Evolutionary conservation across 148 eudicot genomes (phyloP), one percentile per base, ranked within the genome.

Genomic region (Bassia scoparia): DNA sequence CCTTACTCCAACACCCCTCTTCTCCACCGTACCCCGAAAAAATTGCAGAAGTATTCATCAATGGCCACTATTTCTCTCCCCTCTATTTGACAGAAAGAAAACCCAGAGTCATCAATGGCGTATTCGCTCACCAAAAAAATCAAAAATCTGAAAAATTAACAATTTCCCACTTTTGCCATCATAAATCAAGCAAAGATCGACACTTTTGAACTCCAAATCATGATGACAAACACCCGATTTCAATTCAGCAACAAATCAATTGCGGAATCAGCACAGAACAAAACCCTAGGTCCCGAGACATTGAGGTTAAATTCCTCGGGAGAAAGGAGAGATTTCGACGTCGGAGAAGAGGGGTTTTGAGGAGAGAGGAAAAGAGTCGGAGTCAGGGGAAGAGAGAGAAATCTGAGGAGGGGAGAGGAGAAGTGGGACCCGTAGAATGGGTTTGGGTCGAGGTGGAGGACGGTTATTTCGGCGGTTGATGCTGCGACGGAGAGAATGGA

Each of bases 381-480:
- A 75, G 38, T 59, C 74, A n/a, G n/a, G n/a, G n/a, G n/a, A n/a
- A n/a, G n/a, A n/a, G n/a, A n/a, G n/a, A n/a, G n/a, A 82, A 13
- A 56, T 66, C 31, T 18, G 70, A 0, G 79, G 70, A 68, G 55
- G 88, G 74, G 49, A 74, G 81, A 33, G 63, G 98, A 69, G 83
- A 81, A 89, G 76, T 83, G 91, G 69, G 81, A 67, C 72, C 98
- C 98, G 76, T 94, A 94, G 80, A 82, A 89, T 67, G 96, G 81
- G 83, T 87, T 91, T 16, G 96, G 89, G 75, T 94, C 98, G 69
- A 94, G 87, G 74, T 91, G 97, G 77, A 94, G 97, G 84, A 94
- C 97, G 55, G 97, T 34, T 84, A 88, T 94, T 0, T 89, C 89
- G 83, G 84, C 82, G 67, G 90, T 58, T 48, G 96, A 79, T 21